A percentile compares a stretch with the other conserved stretches of the same genome.
These are phyloP conservation scores for Periconia sp. DNA, from an alignment of 2,329 filamentous ascomycete species.

Conservation along the genomic window DNA sequence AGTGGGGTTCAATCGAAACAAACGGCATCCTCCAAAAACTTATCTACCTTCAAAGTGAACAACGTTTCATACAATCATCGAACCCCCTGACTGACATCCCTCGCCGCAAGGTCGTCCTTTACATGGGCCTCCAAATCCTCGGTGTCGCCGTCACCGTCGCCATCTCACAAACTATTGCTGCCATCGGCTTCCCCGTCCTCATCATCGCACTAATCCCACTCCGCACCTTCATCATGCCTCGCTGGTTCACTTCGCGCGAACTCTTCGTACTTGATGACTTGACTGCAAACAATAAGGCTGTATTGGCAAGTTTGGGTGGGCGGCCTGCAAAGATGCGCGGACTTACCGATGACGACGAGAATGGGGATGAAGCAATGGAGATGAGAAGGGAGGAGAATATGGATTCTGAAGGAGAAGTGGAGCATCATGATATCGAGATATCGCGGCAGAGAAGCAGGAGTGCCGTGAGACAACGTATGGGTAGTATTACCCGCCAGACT, in stretches of 20 bases:
- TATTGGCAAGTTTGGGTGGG: slow-evolving; percentile 59
- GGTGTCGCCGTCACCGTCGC: slow-evolving; percentile 59
- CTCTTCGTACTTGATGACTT: slow-evolving; percentile 57
- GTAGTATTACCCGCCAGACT: slow-evolving; percentile 22
- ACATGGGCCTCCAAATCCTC: slow-evolving; percentile 56
- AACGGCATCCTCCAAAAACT: slow-evolving; percentile 59
- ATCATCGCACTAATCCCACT: slow-evolving; percentile 63
- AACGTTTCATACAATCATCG: slow-evolving; percentile 53
- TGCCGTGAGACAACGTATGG: slow-evolving; percentile 27
- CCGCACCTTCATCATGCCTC: slow-evolving; percentile 56
- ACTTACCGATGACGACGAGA: not conserved
- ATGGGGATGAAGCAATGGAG: slow-evolving; percentile 18
- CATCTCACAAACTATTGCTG: slow-evolving; percentile 63
- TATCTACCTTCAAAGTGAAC: slow-evolving; percentile 54
- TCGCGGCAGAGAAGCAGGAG: slow-evolving; percentile 15
- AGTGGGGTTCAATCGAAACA: slow-evolving; percentile 52
- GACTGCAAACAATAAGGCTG: slow-evolving; percentile 59
- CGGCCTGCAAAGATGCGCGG: slow-evolving; percentile 46
- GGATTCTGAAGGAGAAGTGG: not conserved
- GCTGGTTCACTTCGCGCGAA: slow-evolving; percentile 56
- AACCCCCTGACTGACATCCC: slow-evolving; percentile 54
- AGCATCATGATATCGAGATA: slow-evolving; percentile 9
- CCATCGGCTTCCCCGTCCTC: slow-evolving; percentile 63
- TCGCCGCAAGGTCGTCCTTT: slow-evolving; percentile 55
- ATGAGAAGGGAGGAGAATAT: slow-evolving; percentile 33